Evolutionary conservation across 768 basidiomycete genomes (phyloP).

Genomic region (Boletus insuetus): DNA sequence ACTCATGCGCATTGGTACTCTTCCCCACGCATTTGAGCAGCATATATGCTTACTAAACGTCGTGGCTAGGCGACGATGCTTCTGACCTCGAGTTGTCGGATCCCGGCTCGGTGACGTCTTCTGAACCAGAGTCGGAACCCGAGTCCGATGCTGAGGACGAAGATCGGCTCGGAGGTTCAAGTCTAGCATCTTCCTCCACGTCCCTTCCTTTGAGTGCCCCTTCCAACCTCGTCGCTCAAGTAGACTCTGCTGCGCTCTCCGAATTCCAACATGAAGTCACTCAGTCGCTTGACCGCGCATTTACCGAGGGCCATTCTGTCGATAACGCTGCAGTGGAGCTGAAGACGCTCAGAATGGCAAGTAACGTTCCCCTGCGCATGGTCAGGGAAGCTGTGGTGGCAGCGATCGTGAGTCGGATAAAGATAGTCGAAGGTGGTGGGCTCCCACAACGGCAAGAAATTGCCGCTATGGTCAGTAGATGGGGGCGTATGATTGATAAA

Average conservation of each 20-base stretch:
- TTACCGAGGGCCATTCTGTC: conserved; percentile 85
- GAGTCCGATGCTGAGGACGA: conserved; percentile 41
- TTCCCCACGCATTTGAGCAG: neutral
- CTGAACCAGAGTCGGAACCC: conserved; percentile 42
- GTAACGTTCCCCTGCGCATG: conserved; percentile 83
- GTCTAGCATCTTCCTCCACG: conserved; percentile 45
- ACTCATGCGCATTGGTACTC: conserved; percentile 70
- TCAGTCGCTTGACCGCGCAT: conserved; percentile 90
- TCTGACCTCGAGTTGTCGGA: conserved; percentile 65
- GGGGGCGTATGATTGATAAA: conserved; percentile 79
- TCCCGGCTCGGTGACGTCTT: conserved; percentile 53
- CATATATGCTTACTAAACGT: conserved; percentile 1
- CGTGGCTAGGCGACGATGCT: conserved; percentile 48
- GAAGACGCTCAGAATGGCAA: conserved; percentile 95
- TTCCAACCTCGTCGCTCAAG: conserved; percentile 36
- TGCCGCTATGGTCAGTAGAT: conserved; percentile 59
- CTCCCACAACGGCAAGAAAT: conserved; percentile 65
- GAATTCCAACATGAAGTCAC: conserved; percentile 77
- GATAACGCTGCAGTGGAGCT: conserved; percentile 94
- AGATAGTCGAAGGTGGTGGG: conserved; percentile 54
- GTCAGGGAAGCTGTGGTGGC: conserved; percentile 87
- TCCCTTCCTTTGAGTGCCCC: conserved; percentile 43
- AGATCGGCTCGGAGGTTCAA: conserved; percentile 35
- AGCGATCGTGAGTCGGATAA: conserved; percentile 75
- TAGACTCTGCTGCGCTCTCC: conserved; percentile 46